These are phyloP conservation scores for Cicer pinnatifidum DNA, from an alignment of 306 rosid genomes.

Conservation along the genomic window DNA sequence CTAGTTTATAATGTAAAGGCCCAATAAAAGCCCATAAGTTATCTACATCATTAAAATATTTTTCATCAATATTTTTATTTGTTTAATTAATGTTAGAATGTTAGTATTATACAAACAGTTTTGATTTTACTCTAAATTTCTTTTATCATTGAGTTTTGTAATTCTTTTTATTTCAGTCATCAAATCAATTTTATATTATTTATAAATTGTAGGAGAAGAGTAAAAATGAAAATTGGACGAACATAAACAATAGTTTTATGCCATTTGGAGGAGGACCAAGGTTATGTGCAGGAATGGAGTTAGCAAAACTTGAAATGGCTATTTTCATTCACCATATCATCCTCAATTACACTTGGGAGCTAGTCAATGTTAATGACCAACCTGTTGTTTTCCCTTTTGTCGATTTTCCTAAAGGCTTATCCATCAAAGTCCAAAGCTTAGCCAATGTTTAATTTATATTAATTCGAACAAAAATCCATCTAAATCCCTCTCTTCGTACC, in stretches of 20 bases:
- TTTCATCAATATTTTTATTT: background rate
- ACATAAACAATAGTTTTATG: conserved; percentile 55
- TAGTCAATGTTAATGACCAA: conserved; percentile 60
- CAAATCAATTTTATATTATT: too few relatives aligned
- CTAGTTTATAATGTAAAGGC: too few relatives aligned
- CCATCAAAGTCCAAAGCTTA: conserved; percentile 62
- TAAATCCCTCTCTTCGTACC: background rate
- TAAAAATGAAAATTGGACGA: conserved; percentile 45
- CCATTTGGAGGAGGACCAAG: conserved; percentile 97
- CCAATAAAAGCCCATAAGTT: too few relatives aligned
- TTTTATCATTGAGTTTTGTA: too few relatives aligned
- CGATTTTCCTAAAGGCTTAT: conserved; percentile 83
- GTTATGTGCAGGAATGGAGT: conserved; percentile 83
- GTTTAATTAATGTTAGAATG: too few relatives aligned
- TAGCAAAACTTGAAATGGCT: conserved; percentile 95
- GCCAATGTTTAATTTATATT: conserved; percentile 17
- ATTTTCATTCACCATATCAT: conserved; percentile 90
- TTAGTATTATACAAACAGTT: too few relatives aligned
- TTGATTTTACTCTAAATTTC: too few relatives aligned
- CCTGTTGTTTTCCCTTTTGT: conserved; percentile 77
- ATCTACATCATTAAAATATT: background rate
- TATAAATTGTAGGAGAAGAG: conserved; percentile 47
- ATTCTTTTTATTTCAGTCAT: too few relatives aligned
- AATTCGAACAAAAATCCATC: background rate
- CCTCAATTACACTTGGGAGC: conserved; percentile 77